A percentile compares a stretch with the other conserved stretches of the same genome.
phyloP scores from a whole-genome alignment of 2,329 filamentous ascomycete genomes.

The Pleoardoris graminearum region DNA sequence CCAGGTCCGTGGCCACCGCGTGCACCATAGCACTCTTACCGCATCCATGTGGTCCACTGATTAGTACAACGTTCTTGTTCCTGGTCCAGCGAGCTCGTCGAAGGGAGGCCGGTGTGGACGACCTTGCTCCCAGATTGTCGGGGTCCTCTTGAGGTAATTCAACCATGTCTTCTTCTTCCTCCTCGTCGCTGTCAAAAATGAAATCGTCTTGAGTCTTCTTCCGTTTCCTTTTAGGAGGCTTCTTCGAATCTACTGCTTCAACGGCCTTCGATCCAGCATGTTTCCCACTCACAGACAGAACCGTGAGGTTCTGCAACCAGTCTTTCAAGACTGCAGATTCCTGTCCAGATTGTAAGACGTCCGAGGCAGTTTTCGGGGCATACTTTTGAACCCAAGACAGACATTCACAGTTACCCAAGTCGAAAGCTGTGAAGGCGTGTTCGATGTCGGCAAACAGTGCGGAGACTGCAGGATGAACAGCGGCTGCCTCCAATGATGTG shows the following conservation, averaged over 20 bases:
- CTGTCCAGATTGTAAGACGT: conserved; percentile 74
- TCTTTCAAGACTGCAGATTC: conserved; percentile 74
- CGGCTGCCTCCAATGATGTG: neutral
- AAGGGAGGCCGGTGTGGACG: conserved; percentile 46
- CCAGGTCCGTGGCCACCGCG: conserved; percentile 87
- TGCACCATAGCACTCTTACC: conserved; percentile 94
- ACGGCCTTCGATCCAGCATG: conserved; percentile 36
- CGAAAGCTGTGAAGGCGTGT: conserved; percentile 73
- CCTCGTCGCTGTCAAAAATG: conserved; percentile 38
- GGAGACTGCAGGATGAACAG: conserved; percentile 61
- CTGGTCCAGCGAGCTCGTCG: conserved; percentile 41
- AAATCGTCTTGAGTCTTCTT: conserved; percentile 53
- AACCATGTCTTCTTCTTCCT: conserved; percentile 55
- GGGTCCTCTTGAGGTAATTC: conserved; percentile 62
- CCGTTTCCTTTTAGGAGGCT: conserved; percentile 62
- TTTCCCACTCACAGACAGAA: conserved; percentile 72
- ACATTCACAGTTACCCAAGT: conserved; percentile 74
- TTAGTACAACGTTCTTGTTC: conserved; percentile 73
- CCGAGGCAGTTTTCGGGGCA: conserved; percentile 66
- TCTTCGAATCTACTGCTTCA: conserved; percentile 22
- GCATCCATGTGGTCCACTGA: conserved; percentile 86
- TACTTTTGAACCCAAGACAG: conserved; percentile 84
- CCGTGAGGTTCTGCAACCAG: conserved; percentile 77
- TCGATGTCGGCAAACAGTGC: conserved; percentile 64
- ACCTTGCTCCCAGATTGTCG: conserved; percentile 4